phyloP scores from a whole-genome alignment of 306 rosid species.

The cucumber (Cucumis sativus) region Cucumber_9930_V3 NC_026659.2:4824001-4824500 shows the following conservation, averaged over 20 bases:
- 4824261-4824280: not conserved
- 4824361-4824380: not conserved
- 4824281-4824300: not conserved
- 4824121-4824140: not conserved
- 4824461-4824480: not conserved
- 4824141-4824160: not conserved
- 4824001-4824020: not conserved
- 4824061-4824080: not conserved
- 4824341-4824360: not conserved
- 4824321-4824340: not conserved
- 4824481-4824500: not conserved
- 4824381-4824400: not conserved
- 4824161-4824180: not conserved
- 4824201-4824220: not conserved
- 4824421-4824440: not conserved
- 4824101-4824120: not conserved
- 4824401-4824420: not conserved
- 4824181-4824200: not conserved
- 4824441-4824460: not conserved
- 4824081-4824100: not conserved
- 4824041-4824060: not conserved
- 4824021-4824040: not conserved
- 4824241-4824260: not conserved
- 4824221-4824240: not conserved
- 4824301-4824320: not conserved